phyloP scores from a whole-genome alignment of 2,329 filamentous ascomycete species.

The Aspergillus sp. region DNA sequence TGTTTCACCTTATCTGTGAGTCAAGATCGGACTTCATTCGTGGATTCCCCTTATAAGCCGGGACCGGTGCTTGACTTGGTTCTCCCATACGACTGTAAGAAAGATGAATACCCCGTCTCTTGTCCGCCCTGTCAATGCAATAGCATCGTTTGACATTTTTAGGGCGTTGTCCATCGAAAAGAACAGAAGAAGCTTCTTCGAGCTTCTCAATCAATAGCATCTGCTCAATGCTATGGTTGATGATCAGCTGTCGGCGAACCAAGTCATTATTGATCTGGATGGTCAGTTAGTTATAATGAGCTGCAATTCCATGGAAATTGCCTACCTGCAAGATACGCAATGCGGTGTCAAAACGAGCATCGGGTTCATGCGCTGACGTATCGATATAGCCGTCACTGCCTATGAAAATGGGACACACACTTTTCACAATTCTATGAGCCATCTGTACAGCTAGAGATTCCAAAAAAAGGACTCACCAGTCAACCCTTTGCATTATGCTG shows the following conservation, averaged over 20 bases:
- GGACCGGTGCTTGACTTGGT: slow-evolving; percentile 45
- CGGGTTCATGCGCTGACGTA: slow-evolving; percentile 63
- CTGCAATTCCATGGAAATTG: background rate
- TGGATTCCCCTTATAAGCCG: slow-evolving; percentile 46
- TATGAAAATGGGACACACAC: slow-evolving; percentile 55
- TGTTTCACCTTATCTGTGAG: slow-evolving; percentile 51
- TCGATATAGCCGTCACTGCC: slow-evolving; percentile 50
- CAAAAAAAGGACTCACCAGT: slow-evolving; percentile 36
- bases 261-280: slow-evolving; percentile 64
- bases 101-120: slow-evolving; percentile 54
- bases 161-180: slow-evolving; percentile 56
- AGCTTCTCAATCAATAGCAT: slow-evolving; percentile 65
- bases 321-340: slow-evolving; percentile 61
- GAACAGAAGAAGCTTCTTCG: slow-evolving; percentile 57
- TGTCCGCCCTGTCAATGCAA: slow-evolving; percentile 56
- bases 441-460: background rate
- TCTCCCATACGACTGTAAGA: slow-evolving; percentile 43
- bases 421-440: slow-evolving; percentile 18
- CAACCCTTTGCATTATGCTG: slow-evolving; percentile 53
- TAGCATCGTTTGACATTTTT: slow-evolving; percentile 64
- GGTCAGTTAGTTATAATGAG: slow-evolving; percentile 10
- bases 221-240: slow-evolving; percentile 75
- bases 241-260: slow-evolving; percentile 74
- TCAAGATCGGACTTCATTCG: slow-evolving; percentile 76
- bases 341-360: slow-evolving; percentile 63